These are phyloP conservation scores for Apiospora koreana DNA, from an alignment of 2,329 filamentous ascomycete genomes.

Conservation along the genomic window DNA sequence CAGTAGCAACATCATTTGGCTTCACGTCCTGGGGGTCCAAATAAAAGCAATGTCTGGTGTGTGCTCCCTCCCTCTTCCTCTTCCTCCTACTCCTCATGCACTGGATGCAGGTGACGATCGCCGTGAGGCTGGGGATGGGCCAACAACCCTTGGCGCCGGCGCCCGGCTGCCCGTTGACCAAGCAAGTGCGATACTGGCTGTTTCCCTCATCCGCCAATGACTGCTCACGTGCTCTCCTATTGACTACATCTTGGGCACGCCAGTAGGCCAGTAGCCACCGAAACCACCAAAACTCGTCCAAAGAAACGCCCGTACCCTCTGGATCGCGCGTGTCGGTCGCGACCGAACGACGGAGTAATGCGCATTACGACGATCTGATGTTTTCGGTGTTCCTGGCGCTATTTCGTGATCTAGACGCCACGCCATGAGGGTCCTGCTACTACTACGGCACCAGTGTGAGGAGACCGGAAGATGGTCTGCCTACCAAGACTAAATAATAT, in stretches of 20 bases:
- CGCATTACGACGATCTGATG: slow-evolving; percentile 6
- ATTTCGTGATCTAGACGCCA: not conserved
- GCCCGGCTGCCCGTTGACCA: not conserved
- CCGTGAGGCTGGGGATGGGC: not conserved
- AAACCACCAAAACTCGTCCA: not conserved
- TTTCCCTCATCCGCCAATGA: not conserved
- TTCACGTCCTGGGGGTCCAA: not conserved
- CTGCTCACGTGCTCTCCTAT: not conserved
- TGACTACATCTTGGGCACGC: not conserved
- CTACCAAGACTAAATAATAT: not conserved
- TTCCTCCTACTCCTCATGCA: not conserved
- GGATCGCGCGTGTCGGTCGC: slow-evolving; percentile 1
- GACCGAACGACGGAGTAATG: not conserved
- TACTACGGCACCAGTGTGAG: not conserved
- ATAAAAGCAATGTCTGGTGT: not conserved
- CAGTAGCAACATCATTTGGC: not conserved
- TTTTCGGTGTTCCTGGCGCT: not conserved
- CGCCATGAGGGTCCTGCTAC: not conserved
- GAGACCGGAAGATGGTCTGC: not conserved
- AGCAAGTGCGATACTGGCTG: not conserved
- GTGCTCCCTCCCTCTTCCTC: not conserved
- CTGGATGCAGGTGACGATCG: not conserved
- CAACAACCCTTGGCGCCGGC: not conserved
- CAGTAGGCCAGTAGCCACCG: not conserved
- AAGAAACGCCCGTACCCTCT: not conserved